phyloP scores from a whole-genome alignment of 805 yeast genomes.

The Candida orba region DNA sequence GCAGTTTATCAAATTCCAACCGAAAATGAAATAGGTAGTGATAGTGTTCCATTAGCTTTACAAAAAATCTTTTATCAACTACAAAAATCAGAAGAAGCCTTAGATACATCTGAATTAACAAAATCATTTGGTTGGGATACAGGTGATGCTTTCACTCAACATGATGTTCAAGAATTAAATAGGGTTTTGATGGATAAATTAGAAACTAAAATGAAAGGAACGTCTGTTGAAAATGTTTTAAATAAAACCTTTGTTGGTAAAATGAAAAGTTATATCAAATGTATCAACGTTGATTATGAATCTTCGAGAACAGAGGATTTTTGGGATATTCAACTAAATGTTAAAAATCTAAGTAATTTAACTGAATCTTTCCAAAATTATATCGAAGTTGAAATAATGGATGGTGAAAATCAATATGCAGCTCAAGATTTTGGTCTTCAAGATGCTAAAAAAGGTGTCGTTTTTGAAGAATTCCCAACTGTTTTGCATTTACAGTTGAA shows the following conservation, averaged over 20 bases:
- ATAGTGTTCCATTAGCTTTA: slow-evolving; percentile 72
- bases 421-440: slow-evolving; percentile 88
- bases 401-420: slow-evolving; percentile 93
- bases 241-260: slow-evolving; percentile 89
- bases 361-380: slow-evolving; percentile 77
- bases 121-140: slow-evolving; percentile 96
- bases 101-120: slow-evolving; percentile 82
- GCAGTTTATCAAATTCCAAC: slow-evolving; percentile 90
- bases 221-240: slow-evolving; percentile 66
- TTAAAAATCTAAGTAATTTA: slow-evolving; percentile 69
- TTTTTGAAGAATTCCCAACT: slow-evolving; percentile 83
- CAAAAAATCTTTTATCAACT: slow-evolving; percentile 83
- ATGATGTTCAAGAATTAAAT: slow-evolving; percentile 94
- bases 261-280: slow-evolving; percentile 91
- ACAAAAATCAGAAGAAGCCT: slow-evolving; percentile 64
- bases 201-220: slow-evolving; percentile 86
- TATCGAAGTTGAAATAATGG: slow-evolving; percentile 78
- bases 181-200: slow-evolving; percentile 92
- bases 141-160: slow-evolving; percentile 93
- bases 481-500: slow-evolving; percentile 90
- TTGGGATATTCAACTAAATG: slow-evolving; percentile 97
- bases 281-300: slow-evolving; percentile 90
- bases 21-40: slow-evolving; percentile 41
- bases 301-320: slow-evolving; percentile 88
- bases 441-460: slow-evolving; percentile 95